These are phyloP conservation scores for Rhizopogon vesiculosus DNA, from an alignment of 768 basidiomycete genomes.

Conservation along the genomic window DNA sequence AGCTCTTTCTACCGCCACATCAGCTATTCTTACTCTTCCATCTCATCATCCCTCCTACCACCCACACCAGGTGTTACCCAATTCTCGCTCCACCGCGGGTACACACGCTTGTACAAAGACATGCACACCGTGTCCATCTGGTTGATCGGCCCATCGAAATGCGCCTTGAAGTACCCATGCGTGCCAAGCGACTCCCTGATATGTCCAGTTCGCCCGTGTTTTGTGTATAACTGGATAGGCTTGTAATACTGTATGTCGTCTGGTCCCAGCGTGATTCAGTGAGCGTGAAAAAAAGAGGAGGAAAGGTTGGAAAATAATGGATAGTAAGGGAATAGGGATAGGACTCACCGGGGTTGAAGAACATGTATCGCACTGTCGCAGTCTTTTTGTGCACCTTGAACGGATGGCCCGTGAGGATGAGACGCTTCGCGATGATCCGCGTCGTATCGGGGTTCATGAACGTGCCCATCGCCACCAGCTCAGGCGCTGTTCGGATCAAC, in stretches of 20 bases:
- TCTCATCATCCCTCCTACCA: conserved; percentile 17
- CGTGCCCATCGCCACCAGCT: conserved; percentile 86
- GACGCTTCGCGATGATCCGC: conserved; percentile 88
- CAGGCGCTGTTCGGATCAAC: conserved; percentile 45
- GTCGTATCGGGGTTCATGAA: conserved; percentile 90
- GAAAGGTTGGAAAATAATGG: too few relatives aligned
- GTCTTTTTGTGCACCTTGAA: conserved; percentile 97
- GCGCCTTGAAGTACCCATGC: conserved; percentile 96
- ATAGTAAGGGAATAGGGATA: background rate
- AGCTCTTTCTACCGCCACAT: background rate
- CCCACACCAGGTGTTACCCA: conserved; percentile 31
- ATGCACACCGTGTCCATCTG: conserved; percentile 98
- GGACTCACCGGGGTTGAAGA: conserved; percentile 78
- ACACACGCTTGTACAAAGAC: conserved; percentile 92
- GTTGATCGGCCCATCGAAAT: conserved; percentile 88
- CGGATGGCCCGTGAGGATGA: conserved; percentile 92
- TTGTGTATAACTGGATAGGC: conserved; percentile 90
- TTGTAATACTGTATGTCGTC: conserved; percentile 92
- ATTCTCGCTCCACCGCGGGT: conserved; percentile 75
- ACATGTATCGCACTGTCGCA: conserved; percentile 97
- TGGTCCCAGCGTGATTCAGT: conserved; percentile 16
- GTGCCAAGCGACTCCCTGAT: conserved; percentile 91
- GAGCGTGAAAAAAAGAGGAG: conserved; percentile 1
- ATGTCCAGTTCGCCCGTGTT: conserved; percentile 85
- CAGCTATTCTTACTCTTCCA: conserved; percentile 14